Percentiles rank a stretch among this genome's conserved stretches.
phyloP scores from a whole-genome alignment of 108 stramenopile genomes.

The Epithemia pelagica region DNA sequence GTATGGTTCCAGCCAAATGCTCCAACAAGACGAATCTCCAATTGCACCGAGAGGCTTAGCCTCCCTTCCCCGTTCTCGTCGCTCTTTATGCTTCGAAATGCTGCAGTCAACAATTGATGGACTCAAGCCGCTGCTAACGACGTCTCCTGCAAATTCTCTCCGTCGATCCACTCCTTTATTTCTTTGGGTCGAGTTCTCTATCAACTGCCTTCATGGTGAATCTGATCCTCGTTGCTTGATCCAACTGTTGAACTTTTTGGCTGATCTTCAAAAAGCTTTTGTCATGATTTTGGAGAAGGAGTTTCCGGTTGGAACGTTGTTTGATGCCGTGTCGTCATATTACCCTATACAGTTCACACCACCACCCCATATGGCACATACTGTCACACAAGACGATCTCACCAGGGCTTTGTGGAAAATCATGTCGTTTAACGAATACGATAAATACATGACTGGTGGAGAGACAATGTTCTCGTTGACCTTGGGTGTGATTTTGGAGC shows the following conservation, averaged over 20 bases:
- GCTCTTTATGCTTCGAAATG: constrained; percentile 63
- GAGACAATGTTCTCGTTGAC: constrained; percentile 53
- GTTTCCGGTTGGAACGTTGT: constrained; percentile 60
- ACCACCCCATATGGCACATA: constrained; percentile 74
- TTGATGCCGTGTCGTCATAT: constrained; percentile 82
- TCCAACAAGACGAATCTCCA: background rate
- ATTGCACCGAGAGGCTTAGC: constrained; percentile 36
- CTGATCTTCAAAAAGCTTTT: constrained; percentile 39
- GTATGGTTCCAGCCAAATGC: background rate
- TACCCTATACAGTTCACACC: constrained; percentile 83
- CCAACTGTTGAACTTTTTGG: constrained; percentile 60
- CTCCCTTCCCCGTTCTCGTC: constrained; percentile 49
- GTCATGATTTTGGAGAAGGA: constrained; percentile 5
- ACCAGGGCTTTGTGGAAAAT: constrained; percentile 53
- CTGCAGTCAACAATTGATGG: constrained; percentile 36
- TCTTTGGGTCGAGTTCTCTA: constrained; percentile 19
- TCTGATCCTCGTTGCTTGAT: constrained; percentile 83
- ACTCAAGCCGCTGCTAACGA: background rate
- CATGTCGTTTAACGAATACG: constrained; percentile 41
- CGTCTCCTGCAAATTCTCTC: background rate
- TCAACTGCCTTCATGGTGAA: constrained; percentile 78
- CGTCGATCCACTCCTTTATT: background rate
- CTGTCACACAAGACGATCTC: constrained; percentile 64
- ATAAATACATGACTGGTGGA: constrained; percentile 11
- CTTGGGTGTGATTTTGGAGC: constrained; percentile 60